These are phyloP conservation scores for Angomonas ambiguus DNA, from an alignment of 208 protist genomes.

Conservation along the genomic window DNA sequence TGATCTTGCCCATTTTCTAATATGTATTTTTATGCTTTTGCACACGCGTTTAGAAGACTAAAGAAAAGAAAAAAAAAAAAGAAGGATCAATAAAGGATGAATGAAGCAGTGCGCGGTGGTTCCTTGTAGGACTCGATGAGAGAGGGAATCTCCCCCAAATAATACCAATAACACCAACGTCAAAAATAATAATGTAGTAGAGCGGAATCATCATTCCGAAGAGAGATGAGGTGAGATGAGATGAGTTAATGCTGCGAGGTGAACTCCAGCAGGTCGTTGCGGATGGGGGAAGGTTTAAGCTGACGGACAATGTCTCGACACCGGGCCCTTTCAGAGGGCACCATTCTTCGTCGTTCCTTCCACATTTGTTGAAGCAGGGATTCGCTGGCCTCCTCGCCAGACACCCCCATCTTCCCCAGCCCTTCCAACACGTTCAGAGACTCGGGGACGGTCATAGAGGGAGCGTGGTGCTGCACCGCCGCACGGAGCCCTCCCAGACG, in stretches of 20 bases:
- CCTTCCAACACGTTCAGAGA: slow-evolving; percentile 45
- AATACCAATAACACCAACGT: too few species aligned
- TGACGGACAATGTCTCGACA: slow-evolving; percentile 24
- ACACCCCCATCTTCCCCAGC: slow-evolving; percentile 51
- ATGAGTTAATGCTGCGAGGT: slow-evolving; percentile 1
- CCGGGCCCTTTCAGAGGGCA: slow-evolving; percentile 31
- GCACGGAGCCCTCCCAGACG: slow-evolving; percentile 68
- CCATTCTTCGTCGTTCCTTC: slow-evolving; percentile 39
- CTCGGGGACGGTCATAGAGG: slow-evolving; percentile 58
- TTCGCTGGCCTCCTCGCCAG: slow-evolving; percentile 25
- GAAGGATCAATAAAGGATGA: slow-evolving; percentile 1
- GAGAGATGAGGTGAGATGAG: too few species aligned
- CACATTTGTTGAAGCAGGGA: slow-evolving; percentile 62
- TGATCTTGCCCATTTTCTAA: slow-evolving; percentile 81
- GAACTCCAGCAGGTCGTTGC: slow-evolving; percentile 22
- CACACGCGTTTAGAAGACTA: slow-evolving; percentile 3
- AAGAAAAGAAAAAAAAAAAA: slow-evolving; percentile 13
- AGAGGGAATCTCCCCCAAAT: too few species aligned
- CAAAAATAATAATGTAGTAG: too few species aligned
- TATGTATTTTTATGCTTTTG: neutral
- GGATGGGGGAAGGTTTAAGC: slow-evolving; percentile 11
- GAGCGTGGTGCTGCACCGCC: slow-evolving; percentile 44
- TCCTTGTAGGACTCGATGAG: too few species aligned
- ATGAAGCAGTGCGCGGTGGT: neutral
- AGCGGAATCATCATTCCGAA: too few species aligned